Base-by-base conservation (phyloP, 2,329 filamentous ascomycete genomes). In the Claviceps sorghi region DNA sequence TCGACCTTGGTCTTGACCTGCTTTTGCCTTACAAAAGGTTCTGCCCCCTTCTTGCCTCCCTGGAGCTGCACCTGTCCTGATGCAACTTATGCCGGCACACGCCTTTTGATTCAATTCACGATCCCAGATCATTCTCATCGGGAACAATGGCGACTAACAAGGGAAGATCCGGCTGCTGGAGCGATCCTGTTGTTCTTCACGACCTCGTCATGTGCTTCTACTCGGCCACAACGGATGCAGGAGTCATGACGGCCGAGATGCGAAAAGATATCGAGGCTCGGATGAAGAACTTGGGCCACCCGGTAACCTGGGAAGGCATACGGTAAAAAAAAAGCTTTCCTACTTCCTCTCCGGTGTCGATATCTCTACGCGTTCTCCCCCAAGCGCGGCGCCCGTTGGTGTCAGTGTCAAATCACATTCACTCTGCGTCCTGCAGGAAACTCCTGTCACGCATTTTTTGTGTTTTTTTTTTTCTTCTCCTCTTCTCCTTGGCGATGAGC, bases 231-330 rank as follows among this genome's bases (percentile, higher is more conserved):
- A 59, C 62, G 38, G 52, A 55, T 1, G 54, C 57, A n/a, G 60
- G 58, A 9, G 59, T 53, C 13, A 60, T 72, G 53, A 59, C 54
- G 15, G 48, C 61, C 15, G 54, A 62, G 29, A 55, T 62, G 36
- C 65, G 65, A 49, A 59, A 62, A 0, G 58, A 58, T 1, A 58
- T 74, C 48, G 60, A 64, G 46, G 55, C 55, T 8, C 63, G 63
- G n/a, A 61, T 73, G 52, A 57, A 61, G n/a, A 43, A 55, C 13
- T 57, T 56, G 6, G 65, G 69, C 8, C 61, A 67, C 49, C 54
- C 56, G 6, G 67, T 69, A n/a, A 69, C 67, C 3, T 75, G 71
- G 70, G 67, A 75, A 32, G 69, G 62, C 1, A 64, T 75, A 49
- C 70, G 72, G 73, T 74, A 65, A 44, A 5, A n/a, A 32, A 46